phyloP scores from a whole-genome alignment of 176 grass and related monocot genomes.

The Luzula sylvatica region DNA sequence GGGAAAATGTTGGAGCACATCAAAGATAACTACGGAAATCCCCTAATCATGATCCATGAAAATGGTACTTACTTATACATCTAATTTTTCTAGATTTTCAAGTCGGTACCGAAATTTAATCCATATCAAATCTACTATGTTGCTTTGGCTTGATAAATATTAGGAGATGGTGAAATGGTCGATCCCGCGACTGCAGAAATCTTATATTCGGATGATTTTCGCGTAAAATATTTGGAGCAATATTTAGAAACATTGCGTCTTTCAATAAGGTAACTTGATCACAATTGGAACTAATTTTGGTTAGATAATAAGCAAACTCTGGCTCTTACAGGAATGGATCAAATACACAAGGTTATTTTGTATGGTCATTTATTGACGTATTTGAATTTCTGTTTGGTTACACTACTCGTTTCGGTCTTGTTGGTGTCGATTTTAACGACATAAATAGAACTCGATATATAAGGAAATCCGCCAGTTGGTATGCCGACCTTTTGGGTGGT shows the following conservation, averaged over 20 bases:
- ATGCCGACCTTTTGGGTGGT: slow-evolving; percentile 38
- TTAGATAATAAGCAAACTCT: neutral
- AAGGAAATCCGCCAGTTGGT: slow-evolving; percentile 46
- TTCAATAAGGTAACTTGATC: slow-evolving; percentile 15
- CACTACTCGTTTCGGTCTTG: slow-evolving; percentile 11
- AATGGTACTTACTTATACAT: slow-evolving; percentile 35
- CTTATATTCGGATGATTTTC: slow-evolving; percentile 2
- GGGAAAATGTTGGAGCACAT: slow-evolving; percentile 51
- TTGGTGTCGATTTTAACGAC: slow-evolving; percentile 34
- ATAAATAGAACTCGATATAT: slow-evolving; percentile 19
- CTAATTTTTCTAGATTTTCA: neutral
- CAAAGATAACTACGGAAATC: slow-evolving; percentile 53
- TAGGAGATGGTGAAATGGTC: slow-evolving; percentile 2
- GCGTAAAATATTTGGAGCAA: slow-evolving; percentile 10
- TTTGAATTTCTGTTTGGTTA: slow-evolving; percentile 38
- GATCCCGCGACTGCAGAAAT: neutral
- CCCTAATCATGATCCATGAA: slow-evolving; percentile 56
- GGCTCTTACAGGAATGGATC: slow-evolving; percentile 60
- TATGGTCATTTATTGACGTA: slow-evolving; percentile 55
- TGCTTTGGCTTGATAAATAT: neutral
- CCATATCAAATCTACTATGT: neutral
- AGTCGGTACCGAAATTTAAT: too few relatives aligned
- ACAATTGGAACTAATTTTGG: neutral
- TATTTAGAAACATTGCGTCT: slow-evolving; percentile 15
- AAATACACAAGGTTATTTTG: slow-evolving; percentile 48